Evolutionary conservation across 768 basidiomycete genomes (phyloP).

Genomic region (Podaxis carcinomalis): DNA sequence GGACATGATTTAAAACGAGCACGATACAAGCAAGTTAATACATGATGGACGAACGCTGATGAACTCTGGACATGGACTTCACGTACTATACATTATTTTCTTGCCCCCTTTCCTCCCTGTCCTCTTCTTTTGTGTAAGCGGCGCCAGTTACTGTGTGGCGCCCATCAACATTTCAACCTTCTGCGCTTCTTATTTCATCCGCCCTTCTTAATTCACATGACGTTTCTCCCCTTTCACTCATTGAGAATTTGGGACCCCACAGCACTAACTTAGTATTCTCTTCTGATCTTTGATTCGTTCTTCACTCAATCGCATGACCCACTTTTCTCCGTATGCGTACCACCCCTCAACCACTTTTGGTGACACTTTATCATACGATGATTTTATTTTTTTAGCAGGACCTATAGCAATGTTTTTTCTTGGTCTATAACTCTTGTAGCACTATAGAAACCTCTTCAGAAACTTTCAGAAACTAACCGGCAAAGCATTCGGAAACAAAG

Average conservation of each 20-base stretch:
- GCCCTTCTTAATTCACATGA: background rate
- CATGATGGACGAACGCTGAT: background rate
- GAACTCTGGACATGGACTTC: background rate
- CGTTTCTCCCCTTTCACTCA: background rate
- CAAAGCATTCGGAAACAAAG: background rate
- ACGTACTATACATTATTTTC: background rate
- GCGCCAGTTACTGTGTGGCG: background rate
- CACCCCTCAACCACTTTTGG: background rate
- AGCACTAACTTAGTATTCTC: background rate
- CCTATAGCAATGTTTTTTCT: background rate
- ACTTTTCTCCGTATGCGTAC: background rate
- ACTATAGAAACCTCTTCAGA: background rate
- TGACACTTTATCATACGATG: background rate
- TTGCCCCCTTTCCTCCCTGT: background rate
- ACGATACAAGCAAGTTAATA: background rate
- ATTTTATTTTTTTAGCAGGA: background rate
- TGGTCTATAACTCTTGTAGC: background rate
- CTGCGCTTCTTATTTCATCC: background rate
- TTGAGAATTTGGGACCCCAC: background rate
- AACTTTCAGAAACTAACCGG: background rate
- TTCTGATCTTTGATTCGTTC: background rate
- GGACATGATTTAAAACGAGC: background rate
- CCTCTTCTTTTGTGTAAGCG: background rate
- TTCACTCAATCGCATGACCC: background rate
- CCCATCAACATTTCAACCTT: background rate